phyloP scores from a whole-genome alignment of 2,329 filamentous ascomycete species.

The Diaporthe longicolla region DNA sequence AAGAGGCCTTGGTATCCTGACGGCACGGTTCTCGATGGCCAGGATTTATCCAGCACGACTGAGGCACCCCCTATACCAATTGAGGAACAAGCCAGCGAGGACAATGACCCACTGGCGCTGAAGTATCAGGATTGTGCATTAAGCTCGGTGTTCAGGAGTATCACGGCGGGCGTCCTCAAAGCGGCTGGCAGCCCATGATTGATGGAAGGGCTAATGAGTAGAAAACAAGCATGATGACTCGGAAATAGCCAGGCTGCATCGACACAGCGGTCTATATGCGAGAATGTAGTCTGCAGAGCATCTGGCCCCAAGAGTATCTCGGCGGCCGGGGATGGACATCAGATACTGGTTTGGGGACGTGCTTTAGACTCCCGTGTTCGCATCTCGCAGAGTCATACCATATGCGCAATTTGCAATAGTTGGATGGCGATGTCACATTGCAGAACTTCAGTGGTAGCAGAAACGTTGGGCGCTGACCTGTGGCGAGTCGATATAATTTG shows the following conservation, averaged over 20 bases:
- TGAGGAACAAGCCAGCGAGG: constrained; percentile 47
- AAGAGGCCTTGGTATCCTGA: constrained; percentile 75
- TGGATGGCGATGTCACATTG: background rate
- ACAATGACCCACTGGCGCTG: constrained; percentile 69
- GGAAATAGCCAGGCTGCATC: background rate
- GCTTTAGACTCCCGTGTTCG: background rate
- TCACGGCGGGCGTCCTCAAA: constrained; percentile 67
- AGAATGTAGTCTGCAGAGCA: background rate
- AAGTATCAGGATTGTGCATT: constrained; percentile 83
- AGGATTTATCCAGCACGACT: constrained; percentile 62
- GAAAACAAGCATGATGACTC: background rate
- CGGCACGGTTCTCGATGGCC: constrained; percentile 74
- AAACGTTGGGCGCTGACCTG: background rate
- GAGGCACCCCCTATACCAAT: constrained; percentile 46
- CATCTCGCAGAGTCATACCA: background rate
- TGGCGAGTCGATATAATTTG: no score
- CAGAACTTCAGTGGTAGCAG: background rate
- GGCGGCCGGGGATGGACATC: background rate
- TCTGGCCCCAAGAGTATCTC: background rate
- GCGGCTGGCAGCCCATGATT: constrained; percentile 50
- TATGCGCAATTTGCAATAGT: background rate
- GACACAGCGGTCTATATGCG: background rate
- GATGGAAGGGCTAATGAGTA: background rate
- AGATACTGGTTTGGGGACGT: background rate
- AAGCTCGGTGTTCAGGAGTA: constrained; percentile 75